Evolutionary conservation across 176 grass and related monocot genomes (phyloP).

Genomic region (Avena sativa): DNA sequence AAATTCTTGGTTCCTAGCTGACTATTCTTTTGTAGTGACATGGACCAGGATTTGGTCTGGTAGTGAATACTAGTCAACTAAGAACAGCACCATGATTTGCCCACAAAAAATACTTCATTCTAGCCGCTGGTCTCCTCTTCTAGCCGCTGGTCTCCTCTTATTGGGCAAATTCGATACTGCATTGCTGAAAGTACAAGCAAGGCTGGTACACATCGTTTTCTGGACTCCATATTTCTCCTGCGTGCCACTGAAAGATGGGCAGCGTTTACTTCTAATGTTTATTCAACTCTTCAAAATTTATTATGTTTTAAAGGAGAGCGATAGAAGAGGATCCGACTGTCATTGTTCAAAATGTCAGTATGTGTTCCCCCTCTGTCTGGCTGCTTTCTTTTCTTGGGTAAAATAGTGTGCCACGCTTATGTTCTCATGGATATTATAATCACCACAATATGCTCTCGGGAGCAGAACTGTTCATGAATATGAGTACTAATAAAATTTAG

Average conservation of each 20-base stretch:
- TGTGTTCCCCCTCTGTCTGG: background rate
- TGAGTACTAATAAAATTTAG: background rate
- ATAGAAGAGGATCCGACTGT: background rate
- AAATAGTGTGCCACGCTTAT: background rate
- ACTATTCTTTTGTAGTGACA: conserved; percentile 30
- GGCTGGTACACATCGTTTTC: conserved; percentile 29
- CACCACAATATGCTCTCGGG: background rate
- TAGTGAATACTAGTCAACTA: conserved; percentile 43
- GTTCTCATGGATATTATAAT: background rate
- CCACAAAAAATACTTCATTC: conserved; percentile 28
- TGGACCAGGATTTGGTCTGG: conserved; percentile 27
- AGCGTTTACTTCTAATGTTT: conserved; percentile 7
- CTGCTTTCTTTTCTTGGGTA: background rate
- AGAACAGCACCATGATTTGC: conserved; percentile 24
- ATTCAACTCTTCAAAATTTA: background rate
- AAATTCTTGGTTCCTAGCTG: conserved; percentile 15
- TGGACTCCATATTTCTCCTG: conserved; percentile 24
- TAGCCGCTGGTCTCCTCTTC: conserved; percentile 31
- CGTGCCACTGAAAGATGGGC: background rate
- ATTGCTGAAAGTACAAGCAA: conserved; percentile 33
- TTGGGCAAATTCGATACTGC: conserved; percentile 24
- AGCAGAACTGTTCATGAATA: background rate
- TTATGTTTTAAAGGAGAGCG: background rate
- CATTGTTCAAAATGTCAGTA: background rate
- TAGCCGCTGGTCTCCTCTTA: conserved; percentile 32